These are phyloP conservation scores for Pseudotulostoma volvatum DNA, from an alignment of 495 filamentous ascomycete species.

Conservation along the genomic window DNA sequence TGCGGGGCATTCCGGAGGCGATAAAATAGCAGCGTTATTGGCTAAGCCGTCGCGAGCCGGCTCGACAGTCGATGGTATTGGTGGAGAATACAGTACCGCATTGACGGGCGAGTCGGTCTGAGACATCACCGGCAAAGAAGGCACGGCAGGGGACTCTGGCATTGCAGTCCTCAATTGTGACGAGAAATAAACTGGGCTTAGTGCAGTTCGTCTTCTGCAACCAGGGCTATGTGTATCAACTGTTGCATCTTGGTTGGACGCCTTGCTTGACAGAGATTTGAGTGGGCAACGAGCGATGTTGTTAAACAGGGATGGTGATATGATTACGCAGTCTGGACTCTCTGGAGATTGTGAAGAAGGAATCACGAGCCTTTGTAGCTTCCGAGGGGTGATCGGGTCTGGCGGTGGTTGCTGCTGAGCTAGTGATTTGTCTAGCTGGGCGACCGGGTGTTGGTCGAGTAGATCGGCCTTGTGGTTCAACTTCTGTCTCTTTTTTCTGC, in stretches of 20 bases:
- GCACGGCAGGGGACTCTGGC: not conserved
- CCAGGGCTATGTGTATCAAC: too few relatives aligned
- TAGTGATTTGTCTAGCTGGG: not conserved
- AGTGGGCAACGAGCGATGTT: slow-evolving; percentile 17
- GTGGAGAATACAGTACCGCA: too few relatives aligned
- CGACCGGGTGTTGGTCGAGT: not conserved
- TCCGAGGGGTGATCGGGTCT: slow-evolving; percentile 19
- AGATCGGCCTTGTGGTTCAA: not conserved
- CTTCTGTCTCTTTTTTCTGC: slow-evolving; percentile 2
- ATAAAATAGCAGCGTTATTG: not conserved
- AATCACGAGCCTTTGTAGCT: slow-evolving; percentile 20
- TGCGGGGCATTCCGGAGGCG: not conserved
- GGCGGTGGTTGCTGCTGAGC: not conserved
- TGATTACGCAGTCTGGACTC: slow-evolving; percentile 24
- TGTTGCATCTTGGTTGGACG: not conserved
- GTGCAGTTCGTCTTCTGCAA: slow-evolving; percentile 15
- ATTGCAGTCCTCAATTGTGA: not conserved
- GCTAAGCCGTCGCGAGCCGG: not conserved
- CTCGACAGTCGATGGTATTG: too few relatives aligned
- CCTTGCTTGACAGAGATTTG: slow-evolving; percentile 6
- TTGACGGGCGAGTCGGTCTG: not conserved
- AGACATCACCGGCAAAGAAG: not conserved
- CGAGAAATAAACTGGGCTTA: not conserved
- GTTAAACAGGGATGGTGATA: slow-evolving; percentile 26
- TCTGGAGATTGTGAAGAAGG: slow-evolving; percentile 32